Evolutionary conservation across 2,329 filamentous ascomycete genomes (phyloP).

Genomic region (Botrytis medusae): DNA sequence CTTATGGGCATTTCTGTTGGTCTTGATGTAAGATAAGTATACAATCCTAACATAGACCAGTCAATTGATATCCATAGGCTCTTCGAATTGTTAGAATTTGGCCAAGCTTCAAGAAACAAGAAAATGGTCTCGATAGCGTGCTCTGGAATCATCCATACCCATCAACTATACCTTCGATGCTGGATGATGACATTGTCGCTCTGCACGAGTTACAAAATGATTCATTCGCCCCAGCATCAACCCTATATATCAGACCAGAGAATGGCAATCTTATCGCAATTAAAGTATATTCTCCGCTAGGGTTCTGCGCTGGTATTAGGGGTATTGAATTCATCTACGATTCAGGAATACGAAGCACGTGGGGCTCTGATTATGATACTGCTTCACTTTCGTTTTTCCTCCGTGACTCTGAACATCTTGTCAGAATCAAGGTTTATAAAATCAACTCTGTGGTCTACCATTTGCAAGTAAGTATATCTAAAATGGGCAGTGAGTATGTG

Average conservation of each 20-base stretch:
- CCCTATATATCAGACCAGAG: neutral
- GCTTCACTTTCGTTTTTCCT: conserved; percentile 25
- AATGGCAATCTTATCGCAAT: neutral
- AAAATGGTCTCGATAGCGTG: neutral
- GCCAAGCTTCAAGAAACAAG: neutral
- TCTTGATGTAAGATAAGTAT: neutral
- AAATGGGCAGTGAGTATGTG: neutral
- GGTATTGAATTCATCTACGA: conserved; percentile 23
- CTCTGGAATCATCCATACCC: neutral
- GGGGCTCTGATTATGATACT: conserved; percentile 20
- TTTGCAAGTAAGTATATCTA: conserved; percentile 22
- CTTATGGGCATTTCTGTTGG: neutral
- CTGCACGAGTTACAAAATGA: neutral
- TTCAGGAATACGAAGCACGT: conserved; percentile 12
- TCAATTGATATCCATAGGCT: neutral
- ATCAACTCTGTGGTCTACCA: conserved; percentile 22
- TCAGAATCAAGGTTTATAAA: conserved; percentile 23
- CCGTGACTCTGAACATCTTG: conserved; percentile 18
- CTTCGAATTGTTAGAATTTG: neutral
- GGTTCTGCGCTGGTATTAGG: conserved; percentile 3
- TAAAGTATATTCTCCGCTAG: neutral
- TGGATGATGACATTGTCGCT: neutral
- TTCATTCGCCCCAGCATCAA: neutral
- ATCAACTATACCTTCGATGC: neutral
- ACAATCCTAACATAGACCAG: neutral